These are phyloP conservation scores for Agaricus blazei DNA, from an alignment of 768 basidiomycete species.

Conservation along the genomic window DNA sequence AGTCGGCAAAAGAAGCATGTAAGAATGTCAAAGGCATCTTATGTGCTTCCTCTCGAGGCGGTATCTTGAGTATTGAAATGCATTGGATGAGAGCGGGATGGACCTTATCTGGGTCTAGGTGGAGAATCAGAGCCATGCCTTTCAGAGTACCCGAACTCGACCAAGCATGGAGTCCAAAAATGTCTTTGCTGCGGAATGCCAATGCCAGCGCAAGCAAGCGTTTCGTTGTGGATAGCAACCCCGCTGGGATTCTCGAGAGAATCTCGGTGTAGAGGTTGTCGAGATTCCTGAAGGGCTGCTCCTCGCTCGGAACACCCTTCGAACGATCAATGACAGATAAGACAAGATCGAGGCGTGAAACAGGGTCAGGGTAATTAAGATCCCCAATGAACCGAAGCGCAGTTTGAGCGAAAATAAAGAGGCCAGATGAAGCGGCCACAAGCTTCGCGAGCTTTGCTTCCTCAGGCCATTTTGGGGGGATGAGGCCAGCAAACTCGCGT, in stretches of 20 bases:
- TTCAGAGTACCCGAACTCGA: background rate
- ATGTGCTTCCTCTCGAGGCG: background rate
- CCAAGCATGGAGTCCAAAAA: no score
- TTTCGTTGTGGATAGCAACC: background rate
- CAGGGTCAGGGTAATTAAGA: background rate
- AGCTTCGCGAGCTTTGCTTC: background rate
- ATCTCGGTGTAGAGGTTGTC: background rate
- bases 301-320: background rate
- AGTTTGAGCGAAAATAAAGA: background rate
- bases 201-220: background rate
- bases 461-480: background rate
- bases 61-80: background rate
- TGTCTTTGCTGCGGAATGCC: background rate
- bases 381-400: background rate
- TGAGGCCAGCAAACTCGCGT: background rate
- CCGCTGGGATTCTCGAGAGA: background rate
- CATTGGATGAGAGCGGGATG: background rate
- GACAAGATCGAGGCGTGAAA: background rate
- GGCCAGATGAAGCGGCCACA: background rate
- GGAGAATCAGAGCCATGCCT: background rate
- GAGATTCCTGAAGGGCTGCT: background rate
- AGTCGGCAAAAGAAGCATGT: constrained; percentile 33
- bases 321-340: background rate
- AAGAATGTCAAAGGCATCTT: background rate
- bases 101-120: background rate